Conservation (phyloP, 805 yeast species). For the Candida awuae region DNA sequence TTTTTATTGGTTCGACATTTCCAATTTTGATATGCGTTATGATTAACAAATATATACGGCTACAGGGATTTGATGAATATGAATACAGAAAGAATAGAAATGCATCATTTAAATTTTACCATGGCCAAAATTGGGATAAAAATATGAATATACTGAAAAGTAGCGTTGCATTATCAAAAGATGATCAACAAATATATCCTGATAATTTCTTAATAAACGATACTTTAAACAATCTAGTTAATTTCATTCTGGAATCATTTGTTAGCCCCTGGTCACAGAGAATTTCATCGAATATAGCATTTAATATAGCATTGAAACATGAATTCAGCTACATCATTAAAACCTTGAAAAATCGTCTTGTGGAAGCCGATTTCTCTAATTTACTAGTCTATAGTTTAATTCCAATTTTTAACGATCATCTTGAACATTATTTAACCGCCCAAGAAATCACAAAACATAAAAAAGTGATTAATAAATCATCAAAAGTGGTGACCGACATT, state of each 20-base stretch:
- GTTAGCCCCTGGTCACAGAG: constrained; percentile 47
- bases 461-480: constrained; percentile 13
- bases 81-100: not conserved
- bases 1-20: constrained; percentile 14
- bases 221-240: constrained; percentile 42
- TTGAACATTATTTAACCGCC: constrained; percentile 40
- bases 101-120: constrained; percentile 17
- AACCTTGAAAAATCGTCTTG: constrained; percentile 36
- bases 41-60: not conserved
- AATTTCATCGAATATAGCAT: constrained; percentile 34
- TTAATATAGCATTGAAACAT: constrained; percentile 35
- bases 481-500: constrained; percentile 18
- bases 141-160: constrained; percentile 16
- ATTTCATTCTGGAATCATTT: constrained; percentile 43
- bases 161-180: constrained; percentile 10
- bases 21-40: constrained; percentile 8
- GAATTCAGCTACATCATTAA: constrained; percentile 37
- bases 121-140: constrained; percentile 24
- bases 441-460: constrained; percentile 29
- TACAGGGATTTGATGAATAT: not conserved
- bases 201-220: constrained; percentile 48
- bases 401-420: constrained; percentile 63
- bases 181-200: constrained; percentile 27
- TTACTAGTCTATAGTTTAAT: constrained; percentile 49
- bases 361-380: constrained; percentile 43